These are phyloP conservation scores for Populus alba DNA, from an alignment of 345 rosid genomes.

Conservation along the genomic window DNA sequence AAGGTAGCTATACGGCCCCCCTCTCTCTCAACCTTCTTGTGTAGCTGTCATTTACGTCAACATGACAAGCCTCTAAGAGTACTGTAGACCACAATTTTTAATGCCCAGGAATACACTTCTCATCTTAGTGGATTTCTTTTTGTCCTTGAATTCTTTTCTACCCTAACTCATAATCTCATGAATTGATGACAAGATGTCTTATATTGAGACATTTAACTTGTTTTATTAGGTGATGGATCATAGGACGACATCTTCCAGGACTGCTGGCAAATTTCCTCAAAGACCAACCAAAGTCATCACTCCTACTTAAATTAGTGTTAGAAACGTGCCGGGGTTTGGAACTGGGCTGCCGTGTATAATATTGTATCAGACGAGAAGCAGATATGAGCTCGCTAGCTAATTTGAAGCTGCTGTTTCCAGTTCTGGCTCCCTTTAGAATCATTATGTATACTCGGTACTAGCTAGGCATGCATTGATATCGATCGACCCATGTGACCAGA, in stretches of 20 bases:
- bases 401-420: not conserved
- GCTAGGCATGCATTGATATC: slow-evolving; percentile 34
- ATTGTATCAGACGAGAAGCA: not conserved
- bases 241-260: not conserved
- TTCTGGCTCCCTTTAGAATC: not conserved
- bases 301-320: not conserved
- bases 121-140: slow-evolving; percentile 6
- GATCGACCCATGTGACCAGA: slow-evolving; percentile 38
- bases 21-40: not conserved
- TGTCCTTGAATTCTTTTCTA: not conserved
- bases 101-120: slow-evolving; percentile 10
- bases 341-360: not conserved
- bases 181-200: not conserved
- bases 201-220: not conserved
- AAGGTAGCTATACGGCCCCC: not conserved
- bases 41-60: slow-evolving; percentile 34
- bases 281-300: not conserved
- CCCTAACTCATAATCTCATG: not conserved
- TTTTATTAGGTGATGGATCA: not conserved
- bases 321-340: not conserved
- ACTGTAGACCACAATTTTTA: slow-evolving; percentile 29
- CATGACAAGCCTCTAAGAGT: slow-evolving; percentile 19
- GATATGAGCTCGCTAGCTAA: not conserved
- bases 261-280: not conserved
- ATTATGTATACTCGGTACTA: not conserved